Base-by-base conservation (phyloP, 2,329 filamentous ascomycete species). In the Neocatenulostroma microsporum region DNA sequence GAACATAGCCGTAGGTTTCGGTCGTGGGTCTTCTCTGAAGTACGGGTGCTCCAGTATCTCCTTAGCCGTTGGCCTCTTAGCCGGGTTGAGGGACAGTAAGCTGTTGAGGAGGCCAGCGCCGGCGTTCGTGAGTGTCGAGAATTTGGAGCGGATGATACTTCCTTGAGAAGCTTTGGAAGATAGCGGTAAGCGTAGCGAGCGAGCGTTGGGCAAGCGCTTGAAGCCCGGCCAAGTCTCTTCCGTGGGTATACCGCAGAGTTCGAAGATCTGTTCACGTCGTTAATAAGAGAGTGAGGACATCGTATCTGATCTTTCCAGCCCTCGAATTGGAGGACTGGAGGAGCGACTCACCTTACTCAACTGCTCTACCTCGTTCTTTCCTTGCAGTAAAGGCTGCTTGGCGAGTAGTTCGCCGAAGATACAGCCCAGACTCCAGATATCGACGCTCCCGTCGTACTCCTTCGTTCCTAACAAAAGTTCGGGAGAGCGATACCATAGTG, bases 401-500 rank as follows among this genome's bases (percentile, higher is more conserved):
- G 78, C 80, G 13, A 96, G 70, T 3, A 98, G 73, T 66, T 98
- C 91, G 43, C 81, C 89, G 56, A 98, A 94, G 55, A 98, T 87
- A 64, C 91, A 96, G 10, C 91, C 91, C 3, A 96, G 69, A 62
- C 84, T 93, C 91, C 91, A 98, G 73, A 96, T 83, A 63, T 96
- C 91, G 51, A 96, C 72, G 42, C 83, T 76, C 1, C 72, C 67
- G 41, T 74, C 80, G 64, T 98, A 98, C 12, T 71, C 73, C 23
- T 75, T 74, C 0, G 84, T 70, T 5, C 91, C 91, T 3, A 96
- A 77, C 2, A 98, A 73, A 9, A 96, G 74, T 62, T 96, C 91
- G 0, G 91, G 91, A 1, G 84, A 75, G 39, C 91, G 84, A 61
- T 98, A 98, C 91, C 91, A 98, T 5, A 98, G 74, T 5, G 91